Evolutionary conservation across 495 filamentous ascomycete species (phyloP), one percentile per base, ranked within the genome.

Genomic region (Rostrohypoxylon terebratum): DNA sequence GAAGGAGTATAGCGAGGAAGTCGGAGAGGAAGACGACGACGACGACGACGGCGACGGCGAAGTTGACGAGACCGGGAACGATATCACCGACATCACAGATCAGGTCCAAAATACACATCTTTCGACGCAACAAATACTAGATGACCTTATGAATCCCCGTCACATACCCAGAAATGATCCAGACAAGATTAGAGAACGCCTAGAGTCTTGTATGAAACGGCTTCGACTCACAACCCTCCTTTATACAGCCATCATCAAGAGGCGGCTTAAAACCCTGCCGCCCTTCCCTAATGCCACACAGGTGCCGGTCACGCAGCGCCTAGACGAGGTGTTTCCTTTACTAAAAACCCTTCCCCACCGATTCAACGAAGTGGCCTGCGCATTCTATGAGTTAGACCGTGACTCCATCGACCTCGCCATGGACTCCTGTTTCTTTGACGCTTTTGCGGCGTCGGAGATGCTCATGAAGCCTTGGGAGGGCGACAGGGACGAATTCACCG

Each of bases 1-100:
- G 68, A 92, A 93, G 67, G 91, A 93, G 72, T 97, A 94, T 91
- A 89, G 90, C 55, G 90, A 90, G n/a, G 89, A 90, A 69, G 85
- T 84, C 20, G 83, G 82, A 2, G 80, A 78, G 0, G 84, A 85
- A 3, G 82, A 85, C 1, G 83, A 86, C 9, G 81, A 81, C 2
- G 82, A 82, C 0, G 80, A 78, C 18, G 80, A 79, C 0, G 79
- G 82, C 4, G 83, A 76, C 31, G 76, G 77, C 14, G 71, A 65
- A 57, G 61, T 28, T 28, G 28, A 28, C 6, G 28, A 28, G 28
- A 3, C 3, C 28, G 28, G 28, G 28, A 5, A 28, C 28, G 28
- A 60, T 3, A 69, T 78, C 23, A 53, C 71, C 14, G 25, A 71
- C 36, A 60, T 80, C 8, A 59, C 76, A n/a, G 47, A 71, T 11